Evolutionary conservation across 257 asterid species (phyloP).

Genomic region (Galeopsis tetrahit): DNA sequence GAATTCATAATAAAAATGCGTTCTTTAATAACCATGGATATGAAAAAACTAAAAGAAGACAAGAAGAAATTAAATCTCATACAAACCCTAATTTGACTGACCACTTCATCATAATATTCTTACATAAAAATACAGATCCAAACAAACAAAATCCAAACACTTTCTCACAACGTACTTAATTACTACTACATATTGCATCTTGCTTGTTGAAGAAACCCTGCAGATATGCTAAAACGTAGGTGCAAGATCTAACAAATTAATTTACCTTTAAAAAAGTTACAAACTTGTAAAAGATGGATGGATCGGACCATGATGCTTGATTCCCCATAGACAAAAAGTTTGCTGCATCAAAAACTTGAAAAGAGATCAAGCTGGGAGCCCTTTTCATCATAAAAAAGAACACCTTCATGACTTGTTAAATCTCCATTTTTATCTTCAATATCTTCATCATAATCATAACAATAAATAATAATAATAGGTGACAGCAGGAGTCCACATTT

Average conservation of each 20-base stretch:
- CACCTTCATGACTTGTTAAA: neutral
- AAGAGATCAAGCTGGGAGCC: constrained; percentile 17
- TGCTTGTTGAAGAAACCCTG: neutral
- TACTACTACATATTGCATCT: too few species aligned
- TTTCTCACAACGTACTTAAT: too few species aligned
- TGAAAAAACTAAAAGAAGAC: too few species aligned
- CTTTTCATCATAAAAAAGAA: neutral
- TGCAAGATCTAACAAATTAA: neutral
- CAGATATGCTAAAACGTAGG: neutral
- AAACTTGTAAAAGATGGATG: constrained; percentile 36
- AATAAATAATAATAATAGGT: neutral
- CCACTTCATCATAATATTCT: too few species aligned
- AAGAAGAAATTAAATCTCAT: too few species aligned
- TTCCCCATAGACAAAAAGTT: constrained; percentile 46
- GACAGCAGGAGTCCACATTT: constrained; percentile 31
- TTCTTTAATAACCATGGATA: too few species aligned
- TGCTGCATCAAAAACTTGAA: constrained; percentile 12
- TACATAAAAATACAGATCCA: too few species aligned
- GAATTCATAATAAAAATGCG: too few species aligned
- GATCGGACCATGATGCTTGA: constrained; percentile 76
- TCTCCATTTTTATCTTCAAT: constrained; percentile 15
- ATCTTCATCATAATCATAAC: neutral
- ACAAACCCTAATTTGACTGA: too few species aligned
- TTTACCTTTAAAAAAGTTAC: neutral
- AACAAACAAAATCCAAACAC: too few species aligned